These are phyloP conservation scores for Nicotiana otophora DNA, from an alignment of 257 asterid species.

Conservation along the genomic window DNA sequence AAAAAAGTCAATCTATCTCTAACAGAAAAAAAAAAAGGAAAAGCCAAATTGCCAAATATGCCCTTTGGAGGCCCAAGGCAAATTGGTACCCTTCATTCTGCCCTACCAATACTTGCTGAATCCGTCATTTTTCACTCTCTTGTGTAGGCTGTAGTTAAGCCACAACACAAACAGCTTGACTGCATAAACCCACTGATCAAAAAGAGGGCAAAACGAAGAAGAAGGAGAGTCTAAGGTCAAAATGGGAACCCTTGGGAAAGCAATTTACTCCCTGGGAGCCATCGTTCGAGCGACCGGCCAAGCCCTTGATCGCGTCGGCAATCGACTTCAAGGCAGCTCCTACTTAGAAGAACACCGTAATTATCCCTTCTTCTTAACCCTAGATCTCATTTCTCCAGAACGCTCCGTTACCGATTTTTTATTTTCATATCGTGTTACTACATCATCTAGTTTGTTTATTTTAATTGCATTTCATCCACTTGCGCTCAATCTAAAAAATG, in stretches of 20 bases:
- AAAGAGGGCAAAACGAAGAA: conserved; percentile 1
- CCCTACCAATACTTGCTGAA: not conserved
- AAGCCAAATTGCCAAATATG: not conserved
- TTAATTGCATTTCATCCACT: not conserved
- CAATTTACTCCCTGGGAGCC: conserved; percentile 55
- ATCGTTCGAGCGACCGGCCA: conserved; percentile 74
- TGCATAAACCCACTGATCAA: conserved; percentile 2
- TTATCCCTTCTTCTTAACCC: not conserved
- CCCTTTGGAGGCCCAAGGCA: not conserved
- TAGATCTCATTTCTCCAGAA: not conserved
- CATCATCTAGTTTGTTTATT: not conserved
- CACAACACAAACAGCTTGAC: conserved; percentile 6
- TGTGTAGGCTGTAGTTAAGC: not conserved
- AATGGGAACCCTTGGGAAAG: conserved; percentile 79
- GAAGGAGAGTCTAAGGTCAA: not conserved
- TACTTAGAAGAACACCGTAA: conserved; percentile 58
- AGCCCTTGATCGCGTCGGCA: conserved; percentile 79
- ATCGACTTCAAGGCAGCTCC: conserved; percentile 55
- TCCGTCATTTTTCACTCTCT: not conserved
- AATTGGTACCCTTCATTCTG: not conserved
- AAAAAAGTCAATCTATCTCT: too few species aligned
- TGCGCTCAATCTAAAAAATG: too few species aligned
- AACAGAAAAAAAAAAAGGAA: too few species aligned
- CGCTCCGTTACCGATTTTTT: not conserved
- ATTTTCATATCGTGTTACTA: not conserved